Evolutionary conservation across 1,139 yeast genomes (phyloP).

Genomic region (Pichia sp.): DNA sequence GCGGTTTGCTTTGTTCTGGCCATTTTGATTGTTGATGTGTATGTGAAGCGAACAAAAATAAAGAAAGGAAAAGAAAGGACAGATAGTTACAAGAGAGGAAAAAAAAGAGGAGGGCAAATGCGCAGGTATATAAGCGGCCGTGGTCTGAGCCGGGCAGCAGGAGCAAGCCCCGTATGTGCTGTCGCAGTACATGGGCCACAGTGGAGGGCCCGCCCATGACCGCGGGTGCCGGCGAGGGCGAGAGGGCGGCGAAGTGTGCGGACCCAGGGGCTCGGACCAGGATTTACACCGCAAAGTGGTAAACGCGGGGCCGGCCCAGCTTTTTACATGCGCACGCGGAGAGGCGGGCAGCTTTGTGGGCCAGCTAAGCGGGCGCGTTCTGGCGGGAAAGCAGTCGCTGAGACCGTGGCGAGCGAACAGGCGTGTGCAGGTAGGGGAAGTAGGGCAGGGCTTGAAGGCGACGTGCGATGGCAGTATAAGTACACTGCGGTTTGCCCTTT

Average conservation of each 20-base stretch:
- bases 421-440: background rate
- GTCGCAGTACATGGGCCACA: too few species aligned
- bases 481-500: background rate
- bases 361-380: background rate
- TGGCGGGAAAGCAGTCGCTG: background rate
- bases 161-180: too few species aligned
- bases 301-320: conserved; percentile 5
- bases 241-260: background rate
- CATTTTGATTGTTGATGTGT: conserved; percentile 43
- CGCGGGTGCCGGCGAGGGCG: background rate
- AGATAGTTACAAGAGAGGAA: background rate
- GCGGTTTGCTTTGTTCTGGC: conserved; percentile 99
- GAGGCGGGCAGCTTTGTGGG: background rate
- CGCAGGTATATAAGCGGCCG: background rate
- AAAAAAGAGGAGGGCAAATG: conserved; percentile 1
- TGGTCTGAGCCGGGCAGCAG: background rate
- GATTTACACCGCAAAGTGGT: conserved; percentile 7
- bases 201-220: background rate
- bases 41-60: background rate
- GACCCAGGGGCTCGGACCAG: background rate
- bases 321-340: background rate
- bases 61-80: background rate
- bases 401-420: background rate
- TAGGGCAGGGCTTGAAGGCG: background rate
- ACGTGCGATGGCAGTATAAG: background rate